Evolutionary conservation across 345 rosid species (phyloP), one percentile per base, ranked within the genome.

Genomic region (Aethionema arabicum): DNA sequence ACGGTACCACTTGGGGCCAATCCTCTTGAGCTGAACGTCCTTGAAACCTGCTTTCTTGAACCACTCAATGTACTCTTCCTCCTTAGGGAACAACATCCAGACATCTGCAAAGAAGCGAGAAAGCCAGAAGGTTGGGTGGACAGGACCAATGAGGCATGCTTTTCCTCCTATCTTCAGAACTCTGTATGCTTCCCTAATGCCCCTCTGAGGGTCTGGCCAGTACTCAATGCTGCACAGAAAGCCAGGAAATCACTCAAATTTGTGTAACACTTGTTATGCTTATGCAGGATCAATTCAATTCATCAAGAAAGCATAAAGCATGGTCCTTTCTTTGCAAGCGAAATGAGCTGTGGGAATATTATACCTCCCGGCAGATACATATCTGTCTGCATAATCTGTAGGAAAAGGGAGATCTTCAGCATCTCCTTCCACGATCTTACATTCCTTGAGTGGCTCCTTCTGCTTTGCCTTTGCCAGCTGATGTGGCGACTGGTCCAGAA

Each of bases 1-100:
- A 13, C 97, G 97, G 66, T 93, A 93, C 99, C 99, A 93, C 74
- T 93, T 90, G 67, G 99, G 99, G 51, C 99, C 99, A 72, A 93
- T 93, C 72, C 97, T 77, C 74, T 93, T 86, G 45, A 90, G 82
- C 72, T 90, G 86, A 56, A 90, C 85, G 79, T 93, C 85, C 78
- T 80, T 84, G 75, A 93, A 93, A 59, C 96, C 99, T 35, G 99
- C 99, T 46, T 84, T 90, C 42, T 65, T 53, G 66, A 93, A 93
- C 99, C 99, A 93, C 41, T 93, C 96, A 16, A 90, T 86, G 76
- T 93, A 93, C 78, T 93, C 99, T 80, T 93, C 99, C 77, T 93
- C 99, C 80, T 85, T 93, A 2, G 99, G 99, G 80, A 93, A 93
- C 60, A 93, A 86, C 99, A 93, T 93, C 99, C 97, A 93, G 4